A percentile compares a stretch with the other conserved stretches of the same genome.
Evolutionary conservation across 2,329 filamentous ascomycete species (phyloP).

Genomic region (Neurospora sp.): DNA sequence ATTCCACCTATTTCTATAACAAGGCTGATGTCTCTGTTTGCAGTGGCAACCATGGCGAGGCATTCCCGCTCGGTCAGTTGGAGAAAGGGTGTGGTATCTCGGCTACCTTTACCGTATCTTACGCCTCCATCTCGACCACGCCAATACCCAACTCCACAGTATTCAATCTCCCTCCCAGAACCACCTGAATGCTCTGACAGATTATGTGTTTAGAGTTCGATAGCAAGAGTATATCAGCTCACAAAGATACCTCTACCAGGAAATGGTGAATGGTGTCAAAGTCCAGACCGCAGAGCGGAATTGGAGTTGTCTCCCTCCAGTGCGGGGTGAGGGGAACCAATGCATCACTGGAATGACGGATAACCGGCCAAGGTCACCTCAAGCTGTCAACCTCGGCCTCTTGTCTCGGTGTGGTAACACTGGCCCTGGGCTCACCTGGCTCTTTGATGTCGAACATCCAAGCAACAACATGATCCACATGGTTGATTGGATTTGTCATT

Average conservation of each 20-base stretch:
- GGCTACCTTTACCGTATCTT: background rate
- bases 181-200: background rate
- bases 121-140: background rate
- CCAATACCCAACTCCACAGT: background rate
- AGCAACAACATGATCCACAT: too few relatives aligned
- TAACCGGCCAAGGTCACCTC: background rate
- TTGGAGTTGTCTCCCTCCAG: background rate
- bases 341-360: background rate
- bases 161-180: background rate
- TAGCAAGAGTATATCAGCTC: background rate
- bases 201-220: too few relatives aligned
- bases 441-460: background rate
- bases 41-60: background rate
- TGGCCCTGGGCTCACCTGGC: background rate
- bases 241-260: background rate
- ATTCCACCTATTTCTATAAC: background rate
- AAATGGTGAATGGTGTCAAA: background rate
- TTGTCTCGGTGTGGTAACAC: background rate
- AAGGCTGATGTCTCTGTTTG: background rate
- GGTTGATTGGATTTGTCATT: too few relatives aligned
- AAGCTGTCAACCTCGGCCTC: background rate
- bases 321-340: background rate
- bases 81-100: background rate
- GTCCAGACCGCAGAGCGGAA: background rate
- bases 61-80: background rate